phyloP scores from a whole-genome alignment of 2,329 filamentous ascomycete genomes.

The Colletotrichum godetiae region DNA sequence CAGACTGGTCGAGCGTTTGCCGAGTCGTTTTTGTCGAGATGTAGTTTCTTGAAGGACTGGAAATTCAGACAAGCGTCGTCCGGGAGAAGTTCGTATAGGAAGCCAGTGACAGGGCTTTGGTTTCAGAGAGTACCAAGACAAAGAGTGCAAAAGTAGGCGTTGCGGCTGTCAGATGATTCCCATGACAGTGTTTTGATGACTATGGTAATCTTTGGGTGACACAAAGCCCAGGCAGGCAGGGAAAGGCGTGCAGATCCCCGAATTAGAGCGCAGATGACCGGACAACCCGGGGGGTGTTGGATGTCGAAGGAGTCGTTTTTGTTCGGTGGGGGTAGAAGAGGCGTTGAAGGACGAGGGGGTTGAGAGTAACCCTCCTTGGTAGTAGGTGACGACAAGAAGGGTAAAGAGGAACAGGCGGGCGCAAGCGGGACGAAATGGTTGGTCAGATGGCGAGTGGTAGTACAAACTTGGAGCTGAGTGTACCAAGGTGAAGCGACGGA shows the following conservation, averaged over 20 bases:
- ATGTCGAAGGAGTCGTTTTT: conserved; percentile 2
- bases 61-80: not conserved
- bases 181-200: not conserved
- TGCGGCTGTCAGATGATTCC: conserved; percentile 17
- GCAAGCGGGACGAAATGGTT: conserved; percentile 17
- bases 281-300: conserved; percentile 6
- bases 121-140: not conserved
- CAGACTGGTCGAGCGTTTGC: not conserved
- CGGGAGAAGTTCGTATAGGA: not conserved
- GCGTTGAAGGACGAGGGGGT: not conserved
- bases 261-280: conserved; percentile 28
- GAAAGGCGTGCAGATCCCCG: conserved; percentile 21
- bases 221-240: conserved; percentile 6
- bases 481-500: conserved; percentile 28
- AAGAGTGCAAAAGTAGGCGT: not conserved
- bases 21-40: not conserved
- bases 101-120: not conserved
- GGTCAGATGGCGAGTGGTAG: conserved; percentile 6
- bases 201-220: not conserved
- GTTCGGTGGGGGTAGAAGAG: not conserved
- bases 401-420: conserved; percentile 31
- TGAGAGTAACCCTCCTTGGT: conserved; percentile 5
- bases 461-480: conserved; percentile 9
- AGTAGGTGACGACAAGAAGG: conserved; percentile 11
- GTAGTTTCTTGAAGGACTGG: not conserved